These are phyloP conservation scores for Nannochloropsis salina DNA, from an alignment of 108 stramenopile genomes.

Conservation along the genomic window DNA sequence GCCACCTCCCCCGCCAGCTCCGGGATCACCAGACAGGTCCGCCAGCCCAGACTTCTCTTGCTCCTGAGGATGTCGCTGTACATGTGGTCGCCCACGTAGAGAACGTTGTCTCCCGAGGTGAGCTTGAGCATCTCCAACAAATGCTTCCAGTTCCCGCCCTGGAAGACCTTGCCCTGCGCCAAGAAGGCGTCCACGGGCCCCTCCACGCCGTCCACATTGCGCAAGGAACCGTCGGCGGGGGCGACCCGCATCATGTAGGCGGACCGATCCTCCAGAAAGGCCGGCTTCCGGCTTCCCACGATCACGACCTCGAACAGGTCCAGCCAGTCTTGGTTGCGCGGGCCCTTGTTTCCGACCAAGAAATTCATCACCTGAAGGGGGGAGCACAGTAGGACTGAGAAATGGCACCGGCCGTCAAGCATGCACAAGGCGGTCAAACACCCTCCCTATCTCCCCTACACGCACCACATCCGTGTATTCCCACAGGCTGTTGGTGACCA, in stretches of 20 bases:
- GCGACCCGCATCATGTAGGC: constrained; percentile 74
- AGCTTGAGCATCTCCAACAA: constrained; percentile 73
- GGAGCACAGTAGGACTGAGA: neutral
- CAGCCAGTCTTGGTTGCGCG: constrained; percentile 76
- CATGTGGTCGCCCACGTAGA: constrained; percentile 95
- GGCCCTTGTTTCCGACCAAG: constrained; percentile 54
- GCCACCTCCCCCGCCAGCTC: constrained; percentile 36
- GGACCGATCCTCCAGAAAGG: constrained; percentile 60
- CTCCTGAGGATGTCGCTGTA: constrained; percentile 49
- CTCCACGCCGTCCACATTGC: constrained; percentile 77
- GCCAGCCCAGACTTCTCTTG: constrained; percentile 90
- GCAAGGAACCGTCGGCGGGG: constrained; percentile 65
- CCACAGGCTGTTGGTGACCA: constrained; percentile 89
- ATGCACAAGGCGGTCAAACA: neutral
- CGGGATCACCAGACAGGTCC: constrained; percentile 61
- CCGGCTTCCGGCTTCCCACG: constrained; percentile 67
- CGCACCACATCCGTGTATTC: constrained; percentile 81
- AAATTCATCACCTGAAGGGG: constrained; percentile 70
- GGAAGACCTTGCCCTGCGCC: constrained; percentile 74
- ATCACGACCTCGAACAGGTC: constrained; percentile 88
- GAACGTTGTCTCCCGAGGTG: constrained; percentile 78
- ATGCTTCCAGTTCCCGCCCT: constrained; percentile 89
- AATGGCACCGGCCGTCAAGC: neutral
- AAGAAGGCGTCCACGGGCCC: constrained; percentile 71
- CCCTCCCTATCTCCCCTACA: neutral